Evolutionary conservation across 352 stramenopile genomes (phyloP), one percentile per base, ranked within the genome.

Genomic region (Nothophytophthora sp.): DNA sequence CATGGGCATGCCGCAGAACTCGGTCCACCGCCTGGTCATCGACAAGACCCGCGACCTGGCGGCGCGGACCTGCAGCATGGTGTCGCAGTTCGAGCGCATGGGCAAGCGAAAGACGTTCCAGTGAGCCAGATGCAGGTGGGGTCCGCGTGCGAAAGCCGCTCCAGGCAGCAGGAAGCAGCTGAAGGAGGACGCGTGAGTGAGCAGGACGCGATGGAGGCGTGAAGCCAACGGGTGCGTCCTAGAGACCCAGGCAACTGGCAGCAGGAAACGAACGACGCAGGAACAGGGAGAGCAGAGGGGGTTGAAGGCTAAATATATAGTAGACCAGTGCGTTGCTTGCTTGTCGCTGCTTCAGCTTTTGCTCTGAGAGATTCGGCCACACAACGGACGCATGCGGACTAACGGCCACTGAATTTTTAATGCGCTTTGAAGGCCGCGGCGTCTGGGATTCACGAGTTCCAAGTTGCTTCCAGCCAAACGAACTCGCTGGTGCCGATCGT

Each of bases 41-140:
- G 95, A 99, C 58, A 98, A 98, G 76, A 99, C 95, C 35, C 92
- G 94, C 64, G 96, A 99, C 68, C 80, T 99, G 34, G 96, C 92
- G 50, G 87, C 95, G 41, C 81, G 96, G 63, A 98, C 90, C 64
- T 92, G 82, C 30, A 90, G 73, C 55, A 91, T 94, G 84, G 80
- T 91, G 25, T 68, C 84, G 36, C 84, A 94, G 62, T 90, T 90
- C 38, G 84, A 94, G 55, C 81, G 84, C 38, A 86, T 92, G 73
- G 80, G 81, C 50, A 77, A 93, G 74, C 82, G 82, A 68, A 89
- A 91, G 74, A 74, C 58, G 42, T 71, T 79, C 49, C 70, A 88
- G 62, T 88, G 72, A 79, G 57, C n/a, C n/a, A n/a, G n/a, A n/a
- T n/a, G n/a, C n/a, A n/a, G n/a, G n/a, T n/a, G n/a, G n/a, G n/a